Base-by-base conservation (phyloP, 306 rosid species). In the Begonia masoniana region DNA sequence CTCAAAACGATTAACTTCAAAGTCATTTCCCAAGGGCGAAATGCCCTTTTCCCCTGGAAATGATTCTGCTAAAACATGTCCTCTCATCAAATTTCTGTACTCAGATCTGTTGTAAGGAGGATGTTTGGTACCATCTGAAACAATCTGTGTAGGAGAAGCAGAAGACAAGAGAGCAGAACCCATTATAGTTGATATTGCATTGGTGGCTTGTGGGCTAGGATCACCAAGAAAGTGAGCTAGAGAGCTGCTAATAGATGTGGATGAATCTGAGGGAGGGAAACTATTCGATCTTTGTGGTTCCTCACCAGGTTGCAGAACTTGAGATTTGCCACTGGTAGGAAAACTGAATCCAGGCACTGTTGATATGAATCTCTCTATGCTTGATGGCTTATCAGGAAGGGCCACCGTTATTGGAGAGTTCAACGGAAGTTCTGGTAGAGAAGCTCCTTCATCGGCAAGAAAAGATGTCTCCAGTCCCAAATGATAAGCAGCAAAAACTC, bases 381-480 rank as follows among this genome's bases (percentile, higher is more conserved):
- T 60, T 58, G 76, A 76, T 36, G 84, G 41, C 51, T 69, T 84
- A 65, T 82, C 65, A 23, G 96, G 96, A 74, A 92, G 81, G 17
- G 84, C 78, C 70, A 86, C 91, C n/a, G 78, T 68, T 60, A 82
- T 62, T 55, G 81, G 82, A 69, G 89, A 71, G 66, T 77, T 76
- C 48, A 84, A 69, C 14, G 87, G 93, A 61, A 86, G 69, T 67
- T 83, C 99, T 19, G 99, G 99, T 64, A 92, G 56, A 56, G 93
- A 74, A 57, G 88, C 99, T 63, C 99, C 96, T 79, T 92, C 99
- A 42, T 92, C 96, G 42, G 99, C 99, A 62, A 92, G 99, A 73
- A 92, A 92, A 59, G 95, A 92, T 49, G 95, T 87, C 83, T 92
- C 99, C 78, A 92, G 15, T 62, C 95, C 96, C 75, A 92, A 84